Evolutionary conservation across 192 early-diverging fungal genomes (phyloP).

Genomic region (Spinellus fusiger): DNA sequence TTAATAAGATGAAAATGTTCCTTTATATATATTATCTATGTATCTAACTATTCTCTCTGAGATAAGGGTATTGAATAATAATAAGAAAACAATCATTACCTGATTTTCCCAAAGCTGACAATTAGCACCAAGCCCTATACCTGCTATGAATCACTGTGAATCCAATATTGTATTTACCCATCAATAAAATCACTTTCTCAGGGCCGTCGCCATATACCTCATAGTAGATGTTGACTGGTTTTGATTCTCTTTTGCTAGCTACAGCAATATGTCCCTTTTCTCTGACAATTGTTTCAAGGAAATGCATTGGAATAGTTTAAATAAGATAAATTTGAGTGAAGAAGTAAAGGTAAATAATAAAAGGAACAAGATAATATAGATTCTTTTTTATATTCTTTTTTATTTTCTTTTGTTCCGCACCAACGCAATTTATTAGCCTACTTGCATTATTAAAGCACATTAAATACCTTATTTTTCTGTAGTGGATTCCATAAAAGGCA

Average conservation of each 20-base stretch:
- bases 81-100: too few relatives aligned
- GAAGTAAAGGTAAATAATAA: not conserved
- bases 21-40: too few relatives aligned
- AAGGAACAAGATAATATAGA: too few relatives aligned
- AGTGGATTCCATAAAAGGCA: too few relatives aligned
- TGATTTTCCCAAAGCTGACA: slow-evolving; percentile 40
- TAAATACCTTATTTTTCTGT: too few relatives aligned
- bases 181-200: slow-evolving; percentile 64
- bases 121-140: slow-evolving; percentile 16
- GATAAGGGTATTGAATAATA: too few relatives aligned
- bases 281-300: not conserved
- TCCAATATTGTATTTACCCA: slow-evolving; percentile 41
- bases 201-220: slow-evolving; percentile 71
- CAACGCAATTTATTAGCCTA: too few relatives aligned
- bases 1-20: too few relatives aligned
- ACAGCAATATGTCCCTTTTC: slow-evolving; percentile 41
- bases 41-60: too few relatives aligned
- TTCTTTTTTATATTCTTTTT: too few relatives aligned
- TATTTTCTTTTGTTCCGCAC: too few relatives aligned
- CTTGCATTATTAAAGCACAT: too few relatives aligned
- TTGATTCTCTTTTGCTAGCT: slow-evolving; percentile 22
- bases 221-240: slow-evolving; percentile 66
- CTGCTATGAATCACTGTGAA: not conserved
- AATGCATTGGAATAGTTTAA: not conserved
- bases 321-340: not conserved